Evolutionary conservation across 495 filamentous ascomycete species (phyloP), one percentile per base, ranked within the genome.

Genomic region (Venustampulla echinocandica): DNA sequence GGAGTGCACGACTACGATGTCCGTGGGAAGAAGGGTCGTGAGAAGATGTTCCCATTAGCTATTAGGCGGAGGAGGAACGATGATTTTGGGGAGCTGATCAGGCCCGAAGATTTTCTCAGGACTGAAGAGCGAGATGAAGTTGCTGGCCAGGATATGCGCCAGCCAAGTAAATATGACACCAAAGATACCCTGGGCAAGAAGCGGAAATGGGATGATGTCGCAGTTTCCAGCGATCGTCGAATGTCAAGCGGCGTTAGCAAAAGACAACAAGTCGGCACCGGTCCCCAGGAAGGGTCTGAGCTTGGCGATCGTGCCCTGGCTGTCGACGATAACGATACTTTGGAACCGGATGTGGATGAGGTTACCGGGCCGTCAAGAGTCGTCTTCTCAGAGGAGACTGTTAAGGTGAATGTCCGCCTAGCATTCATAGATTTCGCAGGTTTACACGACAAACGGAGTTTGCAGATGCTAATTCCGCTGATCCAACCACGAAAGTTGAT

Each of bases 401-500:
- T 96, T 22, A 66, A 69, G 9, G 69, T 92, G 47, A 75, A 84
- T 46, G 70, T 88, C 14, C 76, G 80, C 19, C 79, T 97, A 33
- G 81, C 85, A 11, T 90, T 85, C 61, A 80, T 97, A 18, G 92
- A 99, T 60, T 96, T 93, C 51, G 79, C 81, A 42, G 92, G 93
- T 24, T 69, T 97, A 32, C 90, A 96, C 62, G 90, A 96, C 58
- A 87, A 90, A 57, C 82, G 89, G 47, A 90, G 84, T 53, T 65
- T 99, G 37, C 84, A 85, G 62, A 96, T 95, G 85, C 70, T 99
- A 23, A 85, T 99, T 20, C 92, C 93, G 0, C 76, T 96, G 2
- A 95, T 99, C 51, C 81, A 89, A 52, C 92, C 92, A 1, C 80
- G 89, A 21, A 97, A 97, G 59, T 71, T 99, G 37, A 90, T 99